phyloP scores from a whole-genome alignment of 345 rosid genomes.

The Eucalyptus virginea region DNA sequence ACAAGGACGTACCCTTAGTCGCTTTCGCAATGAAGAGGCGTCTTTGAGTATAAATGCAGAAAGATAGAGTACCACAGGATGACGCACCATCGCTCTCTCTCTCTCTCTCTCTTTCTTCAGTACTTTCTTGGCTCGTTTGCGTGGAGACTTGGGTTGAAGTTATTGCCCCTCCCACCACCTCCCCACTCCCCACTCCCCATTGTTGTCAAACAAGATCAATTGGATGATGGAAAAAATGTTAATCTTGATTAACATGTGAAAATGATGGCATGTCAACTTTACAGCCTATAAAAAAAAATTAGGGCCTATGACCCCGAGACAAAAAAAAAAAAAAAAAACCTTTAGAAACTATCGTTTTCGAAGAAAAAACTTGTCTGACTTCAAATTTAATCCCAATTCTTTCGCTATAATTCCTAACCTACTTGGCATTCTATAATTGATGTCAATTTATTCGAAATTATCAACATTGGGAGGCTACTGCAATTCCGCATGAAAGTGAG shows the following conservation, averaged over 20 bases:
- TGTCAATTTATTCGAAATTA: neutral
- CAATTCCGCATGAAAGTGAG: accelerated
- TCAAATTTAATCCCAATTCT: no score
- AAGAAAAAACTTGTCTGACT: no score
- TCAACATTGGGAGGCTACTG: neutral
- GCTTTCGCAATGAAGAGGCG: neutral
- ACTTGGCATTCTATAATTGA: accelerated
- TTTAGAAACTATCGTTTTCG: no score
- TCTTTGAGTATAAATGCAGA: neutral
- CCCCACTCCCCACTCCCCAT: neutral
- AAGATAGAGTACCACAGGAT: neutral
- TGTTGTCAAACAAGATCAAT: neutral
- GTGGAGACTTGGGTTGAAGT: neutral
- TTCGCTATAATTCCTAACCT: neutral
- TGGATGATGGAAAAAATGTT: neutral
- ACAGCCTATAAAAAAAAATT: neutral
- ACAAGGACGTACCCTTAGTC: neutral
- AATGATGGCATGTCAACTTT: neutral
- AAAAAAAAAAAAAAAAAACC: no score
- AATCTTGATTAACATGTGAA: neutral
- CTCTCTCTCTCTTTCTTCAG: neutral
- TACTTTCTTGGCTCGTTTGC: neutral
- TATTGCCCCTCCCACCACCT: neutral
- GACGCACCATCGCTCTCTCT: neutral
- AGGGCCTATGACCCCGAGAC: no score